Conservation (phyloP, 1,284 basidiomycete species). For the Cutaneotrichosporon sp. region DNA sequence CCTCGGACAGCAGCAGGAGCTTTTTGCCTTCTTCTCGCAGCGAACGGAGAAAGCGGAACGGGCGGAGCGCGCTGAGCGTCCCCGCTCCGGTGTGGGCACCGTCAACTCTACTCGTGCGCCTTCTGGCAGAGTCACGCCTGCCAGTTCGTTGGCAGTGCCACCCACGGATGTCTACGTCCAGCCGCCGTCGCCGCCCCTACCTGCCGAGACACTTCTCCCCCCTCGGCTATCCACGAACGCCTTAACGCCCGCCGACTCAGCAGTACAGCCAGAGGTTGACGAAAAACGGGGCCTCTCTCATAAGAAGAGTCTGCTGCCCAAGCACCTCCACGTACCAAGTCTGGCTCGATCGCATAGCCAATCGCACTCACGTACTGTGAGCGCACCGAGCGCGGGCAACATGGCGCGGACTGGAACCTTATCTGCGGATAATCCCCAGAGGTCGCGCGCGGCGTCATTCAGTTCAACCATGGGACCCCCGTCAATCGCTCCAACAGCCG, state of each 20-base stretch:
- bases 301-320: constrained; percentile 28
- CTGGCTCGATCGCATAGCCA: background rate
- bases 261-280: constrained; percentile 4
- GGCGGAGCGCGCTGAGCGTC: background rate
- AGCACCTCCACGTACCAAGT: constrained; percentile 43
- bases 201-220: background rate
- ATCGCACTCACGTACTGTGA: background rate
- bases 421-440: background rate
- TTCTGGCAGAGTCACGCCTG: background rate
- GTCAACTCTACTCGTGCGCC: background rate
- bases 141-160: background rate
- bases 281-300: constrained; percentile 7
- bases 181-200: constrained; percentile 9
- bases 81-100: background rate
- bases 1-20: constrained; percentile 72
- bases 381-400: background rate
- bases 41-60: constrained; percentile 7
- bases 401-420: background rate
- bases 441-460: constrained; percentile 23
- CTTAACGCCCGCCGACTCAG: constrained; percentile 12
- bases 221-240: background rate
- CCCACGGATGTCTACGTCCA: constrained; percentile 5
- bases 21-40: constrained; percentile 70
- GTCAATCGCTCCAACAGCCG: constrained; percentile 64
- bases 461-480: constrained; percentile 21